Evolutionary conservation across 495 filamentous ascomycete species (phyloP), one percentile per base, ranked within the genome.

Genomic region (Podospora fimiseda): DNA sequence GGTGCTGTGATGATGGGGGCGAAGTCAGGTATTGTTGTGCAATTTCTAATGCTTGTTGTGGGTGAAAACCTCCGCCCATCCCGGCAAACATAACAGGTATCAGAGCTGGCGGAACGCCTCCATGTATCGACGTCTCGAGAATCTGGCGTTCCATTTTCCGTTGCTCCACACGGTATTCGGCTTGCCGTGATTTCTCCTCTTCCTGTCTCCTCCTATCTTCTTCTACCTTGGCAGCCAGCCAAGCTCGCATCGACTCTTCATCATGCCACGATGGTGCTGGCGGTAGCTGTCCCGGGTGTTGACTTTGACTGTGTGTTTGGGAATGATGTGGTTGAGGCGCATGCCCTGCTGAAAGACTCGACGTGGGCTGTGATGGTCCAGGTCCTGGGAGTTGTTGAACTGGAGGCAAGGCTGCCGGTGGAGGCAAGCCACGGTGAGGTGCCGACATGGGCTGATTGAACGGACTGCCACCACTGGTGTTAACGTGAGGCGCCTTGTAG

Each of bases 81-180:
- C 87, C 88, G 11, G 87, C 86, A 65, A 96, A 95, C 46, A 98
- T 86, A 57, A 94, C 77, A 15, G 93, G 93, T 36, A 96, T 79
- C 76, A 96, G 80, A 38, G 87, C 76, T 36, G 90, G 89, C 16
- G 93, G 90, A 36, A 98, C 80, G 18, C 90, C 90, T 21, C 86
- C 83, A 52, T 79, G 74, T 54, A 95, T 67, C 27, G 90, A 89
- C 50, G 93, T 88, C 54, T 81, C 76, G 51, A 98, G 68, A 71
- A 98, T 95, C 46, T 84, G 81, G 64, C 87, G 81, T 65, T 97
- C 92, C 48, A 60, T 78, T 63, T 78, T 86, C 44, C 92, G 81
- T 66, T 89, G 88, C 65, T 96, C 92, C 41, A 95, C 69, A 41
- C 82, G 78, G 24, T 86, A 71, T 19, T 75, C 73, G 65, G 92